A percentile compares a stretch with the other conserved stretches of the same genome.
These are phyloP conservation scores for Lagenidium giganteum DNA, from an alignment of 352 stramenopile species.

Conservation along the genomic window DNA sequence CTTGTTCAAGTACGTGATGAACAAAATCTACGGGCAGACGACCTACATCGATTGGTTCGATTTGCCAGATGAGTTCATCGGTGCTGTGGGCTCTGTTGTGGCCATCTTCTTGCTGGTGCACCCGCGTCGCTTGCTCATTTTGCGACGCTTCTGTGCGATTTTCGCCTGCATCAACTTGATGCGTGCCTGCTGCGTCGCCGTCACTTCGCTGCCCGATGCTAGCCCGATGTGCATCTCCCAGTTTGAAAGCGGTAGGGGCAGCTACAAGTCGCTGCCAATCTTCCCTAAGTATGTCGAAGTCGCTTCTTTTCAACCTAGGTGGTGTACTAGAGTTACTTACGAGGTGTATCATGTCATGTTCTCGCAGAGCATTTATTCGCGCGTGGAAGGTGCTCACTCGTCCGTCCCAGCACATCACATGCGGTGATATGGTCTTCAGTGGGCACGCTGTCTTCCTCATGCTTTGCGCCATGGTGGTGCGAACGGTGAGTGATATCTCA, in stretches of 20 bases:
- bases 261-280: constrained; percentile 84
- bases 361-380: constrained; percentile 57
- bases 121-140: constrained; percentile 68
- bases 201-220: constrained; percentile 81
- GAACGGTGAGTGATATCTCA: constrained; percentile 36
- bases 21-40: constrained; percentile 77
- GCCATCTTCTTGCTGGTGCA: constrained; percentile 69
- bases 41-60: constrained; percentile 84
- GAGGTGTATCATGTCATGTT: constrained; percentile 2
- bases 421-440: constrained; percentile 88
- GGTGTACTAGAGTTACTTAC: background rate
- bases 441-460: constrained; percentile 83
- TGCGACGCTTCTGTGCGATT: constrained; percentile 80
- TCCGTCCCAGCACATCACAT: constrained; percentile 84
- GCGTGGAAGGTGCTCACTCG: constrained; percentile 80
- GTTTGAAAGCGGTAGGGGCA: constrained; percentile 53
- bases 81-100: constrained; percentile 56
- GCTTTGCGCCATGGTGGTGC: constrained; percentile 77
- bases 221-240: constrained; percentile 86
- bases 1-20: constrained; percentile 84
- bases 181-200: constrained; percentile 80
- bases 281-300: constrained; percentile 78
- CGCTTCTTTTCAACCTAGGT: background rate
- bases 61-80: constrained; percentile 80
- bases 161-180: constrained; percentile 86